phyloP scores from a whole-genome alignment of 2,329 filamentous ascomycete genomes.

The Graphiopsis chlorocephala region DNA sequence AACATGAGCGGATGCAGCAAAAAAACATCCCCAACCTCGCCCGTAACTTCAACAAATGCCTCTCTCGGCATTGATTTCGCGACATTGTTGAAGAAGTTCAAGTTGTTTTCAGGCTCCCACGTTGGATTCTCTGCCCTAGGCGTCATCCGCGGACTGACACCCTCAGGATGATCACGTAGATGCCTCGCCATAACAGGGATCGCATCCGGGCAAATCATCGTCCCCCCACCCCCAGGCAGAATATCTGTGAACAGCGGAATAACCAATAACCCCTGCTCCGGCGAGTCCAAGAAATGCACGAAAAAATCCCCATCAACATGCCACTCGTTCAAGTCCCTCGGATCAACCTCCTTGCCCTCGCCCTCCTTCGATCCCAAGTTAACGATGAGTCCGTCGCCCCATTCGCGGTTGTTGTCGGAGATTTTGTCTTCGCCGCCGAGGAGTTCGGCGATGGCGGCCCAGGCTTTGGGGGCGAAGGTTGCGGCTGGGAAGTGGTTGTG shows the following conservation, averaged over 20 bases:
- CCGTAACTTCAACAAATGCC: conserved; percentile 55
- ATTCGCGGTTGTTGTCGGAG: conserved; percentile 49
- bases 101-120: conserved; percentile 44
- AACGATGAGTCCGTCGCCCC: conserved; percentile 67
- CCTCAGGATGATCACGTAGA: conserved; percentile 59
- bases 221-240: conserved; percentile 59
- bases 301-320: conserved; percentile 73
- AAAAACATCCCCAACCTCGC: conserved; percentile 56
- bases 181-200: conserved; percentile 58
- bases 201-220: conserved; percentile 60
- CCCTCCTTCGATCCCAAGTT: conserved; percentile 60
- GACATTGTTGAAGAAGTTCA: conserved; percentile 47
- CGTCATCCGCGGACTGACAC: conserved; percentile 64
- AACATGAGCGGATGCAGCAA: conserved; percentile 61
- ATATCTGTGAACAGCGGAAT: conserved; percentile 68
- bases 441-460: conserved; percentile 64
- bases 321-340: conserved; percentile 58
- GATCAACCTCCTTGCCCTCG: conserved; percentile 50
- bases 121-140: conserved; percentile 49
- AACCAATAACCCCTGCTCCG: conserved; percentile 66
- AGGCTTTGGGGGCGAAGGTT: conserved; percentile 62
- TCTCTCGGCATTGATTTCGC: conserved; percentile 32
- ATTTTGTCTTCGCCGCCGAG: conserved; percentile 62
- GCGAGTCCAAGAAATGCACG: conserved; percentile 67
- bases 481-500: conserved; percentile 55